Conservation (phyloP, 2,329 filamentous ascomycete species). For the Elsinoe perseae region DNA sequence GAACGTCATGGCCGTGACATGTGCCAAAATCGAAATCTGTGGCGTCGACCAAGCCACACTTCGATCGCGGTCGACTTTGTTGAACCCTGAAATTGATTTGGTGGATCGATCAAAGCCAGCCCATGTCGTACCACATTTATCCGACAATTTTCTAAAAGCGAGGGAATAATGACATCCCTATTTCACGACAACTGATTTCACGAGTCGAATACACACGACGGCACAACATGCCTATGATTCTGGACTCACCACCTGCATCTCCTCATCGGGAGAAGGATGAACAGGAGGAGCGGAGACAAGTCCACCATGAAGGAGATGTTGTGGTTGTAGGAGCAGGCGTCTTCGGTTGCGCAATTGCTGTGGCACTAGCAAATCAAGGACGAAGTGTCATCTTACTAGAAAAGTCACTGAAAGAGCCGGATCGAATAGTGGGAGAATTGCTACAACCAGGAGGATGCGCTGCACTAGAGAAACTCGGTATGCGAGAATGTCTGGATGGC, state of each 20-base stretch:
- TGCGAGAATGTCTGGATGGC: conserved; percentile 72
- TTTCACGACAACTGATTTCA: background rate
- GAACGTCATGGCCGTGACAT: conserved; percentile 5
- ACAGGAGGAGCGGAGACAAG: conserved; percentile 40
- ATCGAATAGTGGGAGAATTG: conserved; percentile 92
- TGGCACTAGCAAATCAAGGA: conserved; percentile 77
- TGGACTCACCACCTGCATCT: conserved; percentile 21
- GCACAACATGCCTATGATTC: conserved; percentile 23
- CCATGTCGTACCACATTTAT: conserved; percentile 11
- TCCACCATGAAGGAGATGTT: conserved; percentile 64
- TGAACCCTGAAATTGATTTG: conserved; percentile 5
- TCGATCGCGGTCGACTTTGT: conserved; percentile 10
- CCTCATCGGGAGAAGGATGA: conserved; percentile 22
- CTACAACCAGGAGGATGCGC: conserved; percentile 85
- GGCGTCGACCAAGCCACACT: conserved; percentile 4
- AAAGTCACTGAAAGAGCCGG: conserved; percentile 79
- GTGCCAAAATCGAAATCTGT: background rate
- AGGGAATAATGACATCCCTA: background rate
- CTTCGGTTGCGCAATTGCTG: conserved; percentile 78
- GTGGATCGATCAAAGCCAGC: conserved; percentile 5
- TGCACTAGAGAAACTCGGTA: conserved; percentile 70
- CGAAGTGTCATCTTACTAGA: conserved; percentile 87
- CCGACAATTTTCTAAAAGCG: background rate
- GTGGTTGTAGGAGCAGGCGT: conserved; percentile 89
- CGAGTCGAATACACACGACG: background rate